These are phyloP conservation scores for Myriangium duriaei DNA, from an alignment of 2,329 filamentous ascomycete species.

Conservation along the genomic window DNA sequence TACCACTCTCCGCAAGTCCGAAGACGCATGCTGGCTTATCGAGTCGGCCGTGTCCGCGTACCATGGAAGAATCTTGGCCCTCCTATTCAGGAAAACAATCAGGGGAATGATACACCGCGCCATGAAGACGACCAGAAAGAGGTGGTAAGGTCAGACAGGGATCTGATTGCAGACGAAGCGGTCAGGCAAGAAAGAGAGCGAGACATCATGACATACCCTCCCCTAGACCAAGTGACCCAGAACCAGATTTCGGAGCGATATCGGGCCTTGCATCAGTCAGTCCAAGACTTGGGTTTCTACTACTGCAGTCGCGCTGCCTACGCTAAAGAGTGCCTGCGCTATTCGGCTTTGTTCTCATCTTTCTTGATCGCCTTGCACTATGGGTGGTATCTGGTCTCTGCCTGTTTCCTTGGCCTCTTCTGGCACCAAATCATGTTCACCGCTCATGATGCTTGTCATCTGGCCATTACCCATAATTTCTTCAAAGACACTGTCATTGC, in stretches of 20 bases:
- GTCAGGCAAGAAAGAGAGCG: conserved; percentile 24
- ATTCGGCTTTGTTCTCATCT: conserved; percentile 36
- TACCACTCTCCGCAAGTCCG: conserved; percentile 45
- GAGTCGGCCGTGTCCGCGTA: conserved; percentile 44
- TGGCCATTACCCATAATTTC: conserved; percentile 50
- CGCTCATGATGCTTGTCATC: conserved; percentile 53
- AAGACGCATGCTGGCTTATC: conserved; percentile 46
- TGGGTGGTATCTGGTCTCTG: conserved; percentile 46
- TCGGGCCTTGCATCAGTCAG: conserved; percentile 40
- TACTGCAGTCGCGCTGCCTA: conserved; percentile 47
- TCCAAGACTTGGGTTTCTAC: conserved; percentile 46
- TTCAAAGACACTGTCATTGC: conserved; percentile 46
- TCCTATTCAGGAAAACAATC: conserved; percentile 35
- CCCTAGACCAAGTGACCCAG: conserved; percentile 43
- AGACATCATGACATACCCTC: conserved; percentile 33
- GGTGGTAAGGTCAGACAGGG: conserved; percentile 7
- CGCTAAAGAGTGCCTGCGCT: conserved; percentile 46
- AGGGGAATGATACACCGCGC: not conserved
- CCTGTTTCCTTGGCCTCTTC: conserved; percentile 47
- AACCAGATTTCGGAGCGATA: conserved; percentile 44
- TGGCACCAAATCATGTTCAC: conserved; percentile 61
- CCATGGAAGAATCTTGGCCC: conserved; percentile 48
- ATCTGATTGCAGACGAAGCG: conserved; percentile 8
- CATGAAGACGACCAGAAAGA: conserved; percentile 7
- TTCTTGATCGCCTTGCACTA: conserved; percentile 36